These are phyloP conservation scores for Monilinia vaccinii-corymbosi DNA, from an alignment of 2,329 filamentous ascomycete species.

Conservation along the genomic window DNA sequence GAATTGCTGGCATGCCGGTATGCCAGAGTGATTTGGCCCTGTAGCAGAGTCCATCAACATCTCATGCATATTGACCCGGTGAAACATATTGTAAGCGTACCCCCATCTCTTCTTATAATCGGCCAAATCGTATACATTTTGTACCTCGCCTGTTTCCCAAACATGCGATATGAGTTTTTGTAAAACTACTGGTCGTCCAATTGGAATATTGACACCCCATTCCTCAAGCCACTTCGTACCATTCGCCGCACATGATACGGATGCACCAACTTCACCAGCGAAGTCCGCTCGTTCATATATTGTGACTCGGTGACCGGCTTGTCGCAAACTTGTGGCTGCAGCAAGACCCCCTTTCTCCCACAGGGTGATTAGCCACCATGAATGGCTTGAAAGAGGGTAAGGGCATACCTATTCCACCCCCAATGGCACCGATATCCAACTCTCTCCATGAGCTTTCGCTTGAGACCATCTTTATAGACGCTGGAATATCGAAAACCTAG, in stretches of 20 bases:
- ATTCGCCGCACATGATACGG: slow-evolving; percentile 60
- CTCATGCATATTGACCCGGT: slow-evolving; percentile 57
- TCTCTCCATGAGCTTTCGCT: not conserved
- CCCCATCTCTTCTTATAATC: slow-evolving; percentile 56
- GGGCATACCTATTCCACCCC: slow-evolving; percentile 9
- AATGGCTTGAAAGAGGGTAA: too few relatives aligned
- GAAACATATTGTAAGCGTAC: slow-evolving; percentile 55
- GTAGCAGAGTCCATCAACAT: slow-evolving; percentile 55
- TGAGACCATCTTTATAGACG: not conserved
- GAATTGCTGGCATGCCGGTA: slow-evolving; percentile 44
- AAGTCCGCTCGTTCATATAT: slow-evolving; percentile 60
- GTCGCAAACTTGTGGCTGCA: slow-evolving; percentile 41
- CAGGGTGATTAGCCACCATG: not conserved
- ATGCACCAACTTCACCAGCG: slow-evolving; percentile 58
- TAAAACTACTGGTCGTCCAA: slow-evolving; percentile 56
- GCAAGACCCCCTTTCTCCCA: slow-evolving; percentile 37
- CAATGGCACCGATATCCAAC: slow-evolving; percentile 8
- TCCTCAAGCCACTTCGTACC: slow-evolving; percentile 61
- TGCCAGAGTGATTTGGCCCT: slow-evolving; percentile 45
- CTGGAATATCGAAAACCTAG: not conserved
- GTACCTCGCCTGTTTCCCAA: slow-evolving; percentile 59
- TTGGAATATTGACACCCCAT: slow-evolving; percentile 55
- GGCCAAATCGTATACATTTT: slow-evolving; percentile 52
- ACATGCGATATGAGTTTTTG: slow-evolving; percentile 59
- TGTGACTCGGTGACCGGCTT: slow-evolving; percentile 45